These are phyloP conservation scores for Lobulomyces angularis DNA, from an alignment of 192 early-diverging fungal species.

Conservation along the genomic window DNA sequence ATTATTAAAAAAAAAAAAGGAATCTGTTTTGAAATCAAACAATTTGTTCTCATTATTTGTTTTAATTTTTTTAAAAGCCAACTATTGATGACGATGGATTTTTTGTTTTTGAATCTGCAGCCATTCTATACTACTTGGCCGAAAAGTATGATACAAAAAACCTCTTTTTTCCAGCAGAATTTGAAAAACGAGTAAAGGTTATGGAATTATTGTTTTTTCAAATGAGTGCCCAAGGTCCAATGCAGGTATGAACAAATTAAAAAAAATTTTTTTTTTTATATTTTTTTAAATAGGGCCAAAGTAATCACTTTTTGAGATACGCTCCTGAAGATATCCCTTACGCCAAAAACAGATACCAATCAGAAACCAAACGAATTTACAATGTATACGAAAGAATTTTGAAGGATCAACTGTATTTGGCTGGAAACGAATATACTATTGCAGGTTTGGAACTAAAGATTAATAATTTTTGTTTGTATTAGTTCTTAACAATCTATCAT, in stretches of 20 bases:
- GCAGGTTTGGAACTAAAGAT: too few species aligned
- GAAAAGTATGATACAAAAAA: conserved; percentile 36
- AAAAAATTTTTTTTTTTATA: not conserved
- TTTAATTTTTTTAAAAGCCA: too few species aligned
- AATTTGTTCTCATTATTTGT: too few species aligned
- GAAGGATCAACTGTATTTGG: not conserved
- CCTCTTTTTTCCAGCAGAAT: conserved; percentile 27
- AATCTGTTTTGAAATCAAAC: too few species aligned
- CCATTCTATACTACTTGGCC: conserved; percentile 44
- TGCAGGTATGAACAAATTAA: conserved; percentile 12
- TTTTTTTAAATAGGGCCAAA: conserved; percentile 16
- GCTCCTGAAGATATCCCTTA: conserved; percentile 42
- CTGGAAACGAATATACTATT: conserved; percentile 1
- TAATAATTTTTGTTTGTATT: too few species aligned
- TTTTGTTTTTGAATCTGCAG: conserved; percentile 48
- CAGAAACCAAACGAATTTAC: conserved; percentile 39
- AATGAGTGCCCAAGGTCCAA: conserved; percentile 24
- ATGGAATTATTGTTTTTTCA: too few species aligned
- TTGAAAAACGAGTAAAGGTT: conserved; percentile 22
- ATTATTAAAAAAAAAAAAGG: too few species aligned
- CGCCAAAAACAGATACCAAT: conserved; percentile 35
- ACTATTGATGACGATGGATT: too few species aligned
- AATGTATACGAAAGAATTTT: conserved; percentile 18
- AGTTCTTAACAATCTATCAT: too few species aligned
- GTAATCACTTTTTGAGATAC: conserved; percentile 29